Evolutionary conservation across 129 eudicot species (phyloP), one percentile per base, ranked within the genome.

Genomic region (Arctium lappa): DNA sequence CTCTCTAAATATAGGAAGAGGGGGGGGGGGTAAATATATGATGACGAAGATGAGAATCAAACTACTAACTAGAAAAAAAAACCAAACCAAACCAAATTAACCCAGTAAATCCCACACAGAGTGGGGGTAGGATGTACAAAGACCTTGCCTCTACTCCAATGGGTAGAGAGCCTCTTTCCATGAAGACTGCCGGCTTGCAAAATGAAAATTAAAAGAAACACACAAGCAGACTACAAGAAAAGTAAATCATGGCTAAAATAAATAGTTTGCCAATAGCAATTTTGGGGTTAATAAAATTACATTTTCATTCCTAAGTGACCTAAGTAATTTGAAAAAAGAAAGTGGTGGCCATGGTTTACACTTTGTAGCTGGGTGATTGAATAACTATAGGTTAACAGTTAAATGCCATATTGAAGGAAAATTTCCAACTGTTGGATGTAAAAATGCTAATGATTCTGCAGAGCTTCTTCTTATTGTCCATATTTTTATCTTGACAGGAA

Each of bases 401-500:
- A 31, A 30, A 72, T n/a, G n/a, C 39, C 22, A 30, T 73, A 13
- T 46, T 68, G 42, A 29, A 42, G 62, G 33, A 40, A 8, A 62
- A 0, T 15, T 50, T 66, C 32, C 33, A 29, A 2, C 13, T 3
- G 80, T 12, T 50, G 65, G 62, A 76, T 15, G 46, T 76, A 31
- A 1, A 1, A 76, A 4, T 29, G 34, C 39, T 29, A 3, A 38
- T 85, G n/a, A 73, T 79, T 30, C 33, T 36, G 63, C 82, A 38
- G 12, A 60, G 42, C 42, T 8, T 40, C 34, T 27, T n/a, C 11
- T 40, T 38, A 69, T 9, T 68, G 44, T 60, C 16, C 33, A 15
- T 22, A 29, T 77, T 44, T 48, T 72, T n/a, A 60, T 46, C 76
- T 80, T 84, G 77, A 46, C 89, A 94, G 98, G 98, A 78, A 94